These are phyloP conservation scores for Ascochyta clinopodiicola DNA, from an alignment of 2,329 filamentous ascomycete species.

Conservation along the genomic window DNA sequence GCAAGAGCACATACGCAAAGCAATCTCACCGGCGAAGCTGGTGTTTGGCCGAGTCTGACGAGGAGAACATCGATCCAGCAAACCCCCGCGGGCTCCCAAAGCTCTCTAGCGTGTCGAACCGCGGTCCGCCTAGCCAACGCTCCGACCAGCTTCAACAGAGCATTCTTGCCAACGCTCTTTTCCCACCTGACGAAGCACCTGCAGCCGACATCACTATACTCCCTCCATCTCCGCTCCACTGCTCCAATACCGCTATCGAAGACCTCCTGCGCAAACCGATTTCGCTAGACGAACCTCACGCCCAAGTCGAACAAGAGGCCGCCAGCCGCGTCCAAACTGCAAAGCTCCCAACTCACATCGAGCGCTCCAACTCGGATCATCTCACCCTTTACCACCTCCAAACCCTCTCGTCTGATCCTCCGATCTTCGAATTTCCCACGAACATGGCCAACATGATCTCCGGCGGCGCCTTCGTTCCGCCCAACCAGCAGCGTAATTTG, in stretches of 20 bases:
- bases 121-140: slow-evolving; percentile 22
- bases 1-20: background rate
- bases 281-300: background rate
- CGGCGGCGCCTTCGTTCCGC: slow-evolving; percentile 69
- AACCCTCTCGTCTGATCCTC: slow-evolving; percentile 1
- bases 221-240: background rate
- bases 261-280: background rate
- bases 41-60: slow-evolving; percentile 5
- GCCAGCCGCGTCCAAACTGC: background rate
- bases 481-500: slow-evolving; percentile 80
- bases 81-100: slow-evolving; percentile 26
- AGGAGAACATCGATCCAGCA: slow-evolving; percentile 18
- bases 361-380: background rate
- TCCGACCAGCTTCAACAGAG: slow-evolving; percentile 18
- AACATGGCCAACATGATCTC: slow-evolving; percentile 42
- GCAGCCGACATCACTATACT: background rate
- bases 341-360: background rate
- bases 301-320: background rate
- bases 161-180: slow-evolving; percentile 14
- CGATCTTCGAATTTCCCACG: background rate
- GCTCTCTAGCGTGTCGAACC: slow-evolving; percentile 21
- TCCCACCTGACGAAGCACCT: background rate
- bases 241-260: background rate
- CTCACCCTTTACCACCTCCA: background rate
- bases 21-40: background rate